Conservation (phyloP, 2,329 filamentous ascomycete species). For the Fusarium sp. region DNA sequence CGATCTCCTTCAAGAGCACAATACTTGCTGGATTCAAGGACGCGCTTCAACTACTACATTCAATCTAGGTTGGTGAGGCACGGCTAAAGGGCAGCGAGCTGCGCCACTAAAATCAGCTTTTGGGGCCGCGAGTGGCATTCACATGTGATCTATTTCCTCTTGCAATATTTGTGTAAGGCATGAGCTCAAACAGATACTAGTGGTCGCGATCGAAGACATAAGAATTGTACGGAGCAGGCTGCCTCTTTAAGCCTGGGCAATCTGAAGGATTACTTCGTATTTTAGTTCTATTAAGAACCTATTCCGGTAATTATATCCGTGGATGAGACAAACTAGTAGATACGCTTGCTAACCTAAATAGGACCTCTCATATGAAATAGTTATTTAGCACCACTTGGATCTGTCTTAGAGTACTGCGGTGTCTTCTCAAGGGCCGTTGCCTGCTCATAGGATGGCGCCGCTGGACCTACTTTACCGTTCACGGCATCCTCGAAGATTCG, state of each 20-base stretch:
- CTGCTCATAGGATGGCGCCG: not conserved
- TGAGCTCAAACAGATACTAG: not conserved
- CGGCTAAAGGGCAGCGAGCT: not conserved
- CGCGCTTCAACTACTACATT: rapidly evolving
- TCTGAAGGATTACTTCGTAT: too few relatives aligned
- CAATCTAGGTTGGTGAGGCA: not conserved
- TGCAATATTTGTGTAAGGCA: not conserved
- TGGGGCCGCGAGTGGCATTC: not conserved
- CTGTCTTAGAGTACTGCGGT: not conserved
- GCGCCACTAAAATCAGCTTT: not conserved
- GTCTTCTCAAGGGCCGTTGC: not conserved
- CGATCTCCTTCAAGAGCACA: not conserved
- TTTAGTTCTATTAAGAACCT: too few relatives aligned
- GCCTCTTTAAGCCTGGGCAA: too few relatives aligned
- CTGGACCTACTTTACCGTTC: not conserved
- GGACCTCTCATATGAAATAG: too few relatives aligned
- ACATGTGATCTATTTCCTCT: not conserved
- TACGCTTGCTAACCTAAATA: too few relatives aligned
- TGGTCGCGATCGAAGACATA: not conserved
- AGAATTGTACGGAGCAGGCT: not conserved
- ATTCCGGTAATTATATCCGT: too few relatives aligned
- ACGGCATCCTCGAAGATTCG: not conserved
- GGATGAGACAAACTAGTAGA: too few relatives aligned
- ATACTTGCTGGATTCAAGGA: not conserved
- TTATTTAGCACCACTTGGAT: too few relatives aligned